Percentiles rank a stretch among this genome's conserved stretches.
These are phyloP conservation scores for Dioszegia crocea DNA, from an alignment of 768 basidiomycete genomes.

Conservation along the genomic window DNA sequence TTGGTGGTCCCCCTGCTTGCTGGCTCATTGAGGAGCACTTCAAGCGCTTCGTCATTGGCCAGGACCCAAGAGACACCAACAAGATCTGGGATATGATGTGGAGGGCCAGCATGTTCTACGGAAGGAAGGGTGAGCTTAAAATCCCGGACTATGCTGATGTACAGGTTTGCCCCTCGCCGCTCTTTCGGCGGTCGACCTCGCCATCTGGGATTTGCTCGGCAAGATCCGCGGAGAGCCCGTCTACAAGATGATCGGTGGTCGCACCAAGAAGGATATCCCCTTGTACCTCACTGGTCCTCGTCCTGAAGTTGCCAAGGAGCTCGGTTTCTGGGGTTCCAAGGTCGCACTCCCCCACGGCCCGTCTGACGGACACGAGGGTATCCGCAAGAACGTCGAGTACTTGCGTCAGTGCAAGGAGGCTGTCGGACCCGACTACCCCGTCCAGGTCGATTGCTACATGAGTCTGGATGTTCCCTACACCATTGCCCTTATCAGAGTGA, in stretches of 20 bases:
- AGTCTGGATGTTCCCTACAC: slow-evolving; percentile 45
- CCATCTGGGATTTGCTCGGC: slow-evolving; percentile 52
- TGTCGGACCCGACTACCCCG: slow-evolving; percentile 50
- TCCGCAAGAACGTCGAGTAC: slow-evolving; percentile 51
- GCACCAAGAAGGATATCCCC: slow-evolving; percentile 50
- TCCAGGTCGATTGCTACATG: slow-evolving; percentile 53
- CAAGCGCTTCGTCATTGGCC: slow-evolving; percentile 50
- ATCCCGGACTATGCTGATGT: neutral
- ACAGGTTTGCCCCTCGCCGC: slow-evolving; percentile 49
- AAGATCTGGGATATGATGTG: slow-evolving; percentile 52
- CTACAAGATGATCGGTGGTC: slow-evolving; percentile 53
- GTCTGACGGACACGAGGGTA: slow-evolving; percentile 46
- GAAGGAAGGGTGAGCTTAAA: slow-evolving; percentile 44
- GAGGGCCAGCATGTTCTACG: slow-evolving; percentile 51
- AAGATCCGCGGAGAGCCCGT: slow-evolving; percentile 52
- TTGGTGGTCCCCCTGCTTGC: slow-evolving; percentile 50
- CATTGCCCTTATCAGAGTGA: slow-evolving; percentile 47
- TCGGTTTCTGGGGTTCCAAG: slow-evolving; percentile 52
- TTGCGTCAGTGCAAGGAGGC: slow-evolving; percentile 44
- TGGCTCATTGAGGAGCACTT: slow-evolving; percentile 53
- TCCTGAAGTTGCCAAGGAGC: slow-evolving; percentile 46
- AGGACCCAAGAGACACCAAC: slow-evolving; percentile 52
- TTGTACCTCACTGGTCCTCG: slow-evolving; percentile 51
- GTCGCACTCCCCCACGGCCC: slow-evolving; percentile 51
- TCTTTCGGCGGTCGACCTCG: slow-evolving; percentile 51